Percentiles rank a stretch among this genome's conserved stretches.
Evolutionary conservation across 257 asterid genomes (phyloP).

Genomic region (Solanum megistacrolobum): DNA sequence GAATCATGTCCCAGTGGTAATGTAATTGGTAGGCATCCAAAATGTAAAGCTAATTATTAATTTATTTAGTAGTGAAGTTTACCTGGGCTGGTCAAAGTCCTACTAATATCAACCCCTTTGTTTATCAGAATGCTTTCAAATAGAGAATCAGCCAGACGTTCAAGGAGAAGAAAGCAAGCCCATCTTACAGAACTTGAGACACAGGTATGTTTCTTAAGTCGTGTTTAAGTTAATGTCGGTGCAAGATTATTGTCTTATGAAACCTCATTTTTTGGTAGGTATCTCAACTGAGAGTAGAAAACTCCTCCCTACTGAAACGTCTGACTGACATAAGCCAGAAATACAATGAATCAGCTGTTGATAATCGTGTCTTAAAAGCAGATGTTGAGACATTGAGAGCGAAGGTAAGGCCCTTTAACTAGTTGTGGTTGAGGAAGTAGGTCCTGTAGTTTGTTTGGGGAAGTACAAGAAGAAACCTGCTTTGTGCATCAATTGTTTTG

Average conservation of each 20-base stretch:
- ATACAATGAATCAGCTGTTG: conserved; percentile 89
- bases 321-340: conserved; percentile 72
- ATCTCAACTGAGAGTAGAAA: conserved; percentile 66
- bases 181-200: conserved; percentile 93
- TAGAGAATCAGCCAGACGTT: conserved; percentile 98
- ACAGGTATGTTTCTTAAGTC: conserved; percentile 33
- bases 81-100: not conserved
- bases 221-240: not conserved
- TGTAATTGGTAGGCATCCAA: not conserved
- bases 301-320: conserved; percentile 69
- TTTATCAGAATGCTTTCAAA: conserved; percentile 90
- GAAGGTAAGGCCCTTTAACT: conserved; percentile 34
- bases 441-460: not conserved
- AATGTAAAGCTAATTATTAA: not conserved
- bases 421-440: not conserved
- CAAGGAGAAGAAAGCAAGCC: conserved; percentile 95
- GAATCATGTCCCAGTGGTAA: not conserved
- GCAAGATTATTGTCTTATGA: not conserved
- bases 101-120: not conserved
- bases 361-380: conserved; percentile 91
- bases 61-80: not conserved
- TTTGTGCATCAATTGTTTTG: not conserved
- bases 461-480: not conserved
- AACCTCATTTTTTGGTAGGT: conserved; percentile 36
- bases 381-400: conserved; percentile 93